These are phyloP conservation scores for Penicillium nordicum DNA, from an alignment of 2,329 filamentous ascomycete species.

Conservation along the genomic window DNA sequence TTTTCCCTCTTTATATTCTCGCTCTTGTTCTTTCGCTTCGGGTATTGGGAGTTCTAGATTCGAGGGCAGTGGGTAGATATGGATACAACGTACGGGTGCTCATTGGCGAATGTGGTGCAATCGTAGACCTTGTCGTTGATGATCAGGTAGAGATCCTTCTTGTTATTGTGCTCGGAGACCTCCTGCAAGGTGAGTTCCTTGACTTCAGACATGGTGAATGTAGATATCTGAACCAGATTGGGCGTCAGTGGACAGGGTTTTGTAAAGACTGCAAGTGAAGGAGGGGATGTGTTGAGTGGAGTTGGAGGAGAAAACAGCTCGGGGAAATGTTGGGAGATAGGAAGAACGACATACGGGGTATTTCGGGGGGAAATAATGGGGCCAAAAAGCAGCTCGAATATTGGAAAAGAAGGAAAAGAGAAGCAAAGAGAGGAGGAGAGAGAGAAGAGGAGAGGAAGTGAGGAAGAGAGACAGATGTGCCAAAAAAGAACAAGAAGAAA, in stretches of 20 bases:
- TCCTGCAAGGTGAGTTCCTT: constrained; percentile 72
- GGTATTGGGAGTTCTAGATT: constrained; percentile 1
- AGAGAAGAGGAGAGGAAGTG: neutral
- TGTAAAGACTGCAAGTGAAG: neutral
- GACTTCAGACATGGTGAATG: constrained; percentile 52
- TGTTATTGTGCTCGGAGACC: constrained; percentile 79
- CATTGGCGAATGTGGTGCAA: constrained; percentile 81
- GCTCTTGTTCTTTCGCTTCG: neutral
- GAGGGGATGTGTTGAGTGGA: constrained; percentile 6
- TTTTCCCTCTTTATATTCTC: neutral
- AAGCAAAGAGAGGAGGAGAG: neutral
- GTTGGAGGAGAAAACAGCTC: neutral
- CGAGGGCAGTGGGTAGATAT: neutral
- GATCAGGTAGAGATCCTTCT: constrained; percentile 87
- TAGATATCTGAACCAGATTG: neutral
- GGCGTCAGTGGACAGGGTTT: neutral
- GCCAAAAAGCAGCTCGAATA: neutral
- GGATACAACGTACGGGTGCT: constrained; percentile 72
- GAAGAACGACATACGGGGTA: neutral
- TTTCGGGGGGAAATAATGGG: neutral
- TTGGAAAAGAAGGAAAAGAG: neutral
- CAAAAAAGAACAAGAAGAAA: neutral
- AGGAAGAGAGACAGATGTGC: neutral
- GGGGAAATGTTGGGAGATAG: constrained; percentile 2
- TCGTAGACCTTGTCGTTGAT: constrained; percentile 98